These are phyloP conservation scores for Oidiodendron maius DNA, from an alignment of 495 filamentous ascomycete genomes.

Conservation along the genomic window DNA sequence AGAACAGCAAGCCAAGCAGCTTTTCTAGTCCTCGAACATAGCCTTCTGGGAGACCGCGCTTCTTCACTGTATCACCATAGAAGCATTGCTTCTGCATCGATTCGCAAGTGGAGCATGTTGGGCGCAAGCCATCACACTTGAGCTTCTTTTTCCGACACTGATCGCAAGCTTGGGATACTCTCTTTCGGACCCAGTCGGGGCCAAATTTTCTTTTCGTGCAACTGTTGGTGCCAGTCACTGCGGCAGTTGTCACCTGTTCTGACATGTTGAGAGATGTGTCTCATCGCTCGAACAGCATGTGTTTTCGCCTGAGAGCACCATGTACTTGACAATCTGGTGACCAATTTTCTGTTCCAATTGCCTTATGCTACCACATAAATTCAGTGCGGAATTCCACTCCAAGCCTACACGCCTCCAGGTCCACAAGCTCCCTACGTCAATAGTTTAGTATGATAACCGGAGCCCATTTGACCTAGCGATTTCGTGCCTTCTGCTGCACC, in stretches of 20 bases:
- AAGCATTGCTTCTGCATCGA: slow-evolving; percentile 53
- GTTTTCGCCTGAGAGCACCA: too few relatives aligned
- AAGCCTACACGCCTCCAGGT: too few relatives aligned
- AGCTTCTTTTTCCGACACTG: slow-evolving; percentile 5
- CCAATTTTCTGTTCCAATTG: too few relatives aligned
- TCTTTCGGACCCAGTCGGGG: slow-evolving; percentile 40
- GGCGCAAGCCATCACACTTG: slow-evolving; percentile 33
- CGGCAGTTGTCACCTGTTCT: neutral
- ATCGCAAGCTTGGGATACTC: slow-evolving; percentile 34
- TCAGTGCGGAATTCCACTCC: too few relatives aligned
- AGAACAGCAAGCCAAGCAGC: neutral
- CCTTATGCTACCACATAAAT: too few relatives aligned
- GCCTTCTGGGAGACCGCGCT: slow-evolving; percentile 59
- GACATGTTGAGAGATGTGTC: neutral
- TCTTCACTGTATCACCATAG: slow-evolving; percentile 60
- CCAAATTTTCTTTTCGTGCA: slow-evolving; percentile 24
- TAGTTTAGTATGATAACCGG: too few relatives aligned
- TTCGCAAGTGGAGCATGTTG: slow-evolving; percentile 54
- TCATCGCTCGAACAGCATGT: neutral
- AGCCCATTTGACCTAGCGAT: too few relatives aligned
- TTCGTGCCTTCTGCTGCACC: too few relatives aligned
- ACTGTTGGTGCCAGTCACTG: neutral
- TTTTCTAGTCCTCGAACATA: slow-evolving; percentile 55
- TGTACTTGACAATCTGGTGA: too few relatives aligned
- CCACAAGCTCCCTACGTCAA: too few relatives aligned